Evolutionary conservation across 2,329 filamentous ascomycete species (phyloP).

Genomic region (Cytospora schulzeri): DNA sequence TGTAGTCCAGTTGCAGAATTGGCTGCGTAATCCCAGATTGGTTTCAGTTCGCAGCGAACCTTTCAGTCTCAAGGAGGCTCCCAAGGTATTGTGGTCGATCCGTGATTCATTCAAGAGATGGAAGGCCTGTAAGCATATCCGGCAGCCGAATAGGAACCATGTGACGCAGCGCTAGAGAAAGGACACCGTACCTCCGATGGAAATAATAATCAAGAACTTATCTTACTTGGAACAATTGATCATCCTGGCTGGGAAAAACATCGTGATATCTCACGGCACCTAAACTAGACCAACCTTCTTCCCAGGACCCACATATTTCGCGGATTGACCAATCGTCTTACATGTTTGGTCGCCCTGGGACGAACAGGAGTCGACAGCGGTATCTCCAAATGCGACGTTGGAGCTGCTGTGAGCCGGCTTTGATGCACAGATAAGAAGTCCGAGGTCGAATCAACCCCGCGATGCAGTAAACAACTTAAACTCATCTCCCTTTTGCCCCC

Average conservation of each 20-base stretch:
- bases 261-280: neutral
- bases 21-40: no score
- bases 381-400: neutral
- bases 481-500: neutral
- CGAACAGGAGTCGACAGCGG: neutral
- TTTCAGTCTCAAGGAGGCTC: no score
- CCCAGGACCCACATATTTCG: neutral
- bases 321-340: conserved; percentile 26
- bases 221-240: no score
- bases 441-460: conserved; percentile 13
- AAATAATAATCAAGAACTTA: no score
- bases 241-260: neutral
- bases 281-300: neutral
- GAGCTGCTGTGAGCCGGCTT: neutral
- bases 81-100: no score
- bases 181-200: no score
- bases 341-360: conserved; percentile 2
- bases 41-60: no score
- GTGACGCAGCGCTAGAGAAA: no score
- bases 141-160: no score
- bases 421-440: neutral
- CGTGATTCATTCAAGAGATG: no score
- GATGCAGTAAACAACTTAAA: neutral
- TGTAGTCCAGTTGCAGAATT: no score
- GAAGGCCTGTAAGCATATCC: no score